A percentile compares a stretch with the other conserved stretches of the same genome.
Evolutionary conservation across 192 early-diverging fungal genomes (phyloP).

Genomic region (Obelidium mucronatum): DNA sequence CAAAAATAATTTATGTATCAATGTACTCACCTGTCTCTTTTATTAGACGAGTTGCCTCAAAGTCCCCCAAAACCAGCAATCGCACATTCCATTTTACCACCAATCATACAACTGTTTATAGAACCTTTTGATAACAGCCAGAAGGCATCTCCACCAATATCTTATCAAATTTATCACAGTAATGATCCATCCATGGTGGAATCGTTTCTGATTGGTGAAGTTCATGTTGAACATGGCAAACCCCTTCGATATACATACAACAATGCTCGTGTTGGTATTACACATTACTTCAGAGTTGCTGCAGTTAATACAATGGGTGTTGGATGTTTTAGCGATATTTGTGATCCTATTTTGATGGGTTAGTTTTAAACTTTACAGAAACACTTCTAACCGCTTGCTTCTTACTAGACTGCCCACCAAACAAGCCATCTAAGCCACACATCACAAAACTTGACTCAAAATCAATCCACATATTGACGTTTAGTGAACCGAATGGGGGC

Average conservation of each 20-base stretch:
- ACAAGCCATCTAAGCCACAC: conserved; percentile 34
- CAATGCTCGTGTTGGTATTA: conserved; percentile 34
- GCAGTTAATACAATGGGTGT: conserved; percentile 49
- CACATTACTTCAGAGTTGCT: conserved; percentile 52
- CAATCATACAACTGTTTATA: conserved; percentile 34
- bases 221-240: conserved; percentile 8
- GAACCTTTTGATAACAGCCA: background rate
- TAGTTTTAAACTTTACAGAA: background rate
- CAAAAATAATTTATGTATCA: no score
- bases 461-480: conserved; percentile 30
- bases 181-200: conserved; percentile 38
- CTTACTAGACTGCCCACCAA: conserved; percentile 41
- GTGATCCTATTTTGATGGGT: conserved; percentile 39
- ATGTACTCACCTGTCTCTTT: background rate
- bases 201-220: conserved; percentile 40
- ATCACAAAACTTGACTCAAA: conserved; percentile 36
- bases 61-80: conserved; percentile 24
- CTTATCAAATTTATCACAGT: conserved; percentile 49
- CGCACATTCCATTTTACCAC: conserved; percentile 18
- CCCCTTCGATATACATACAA: conserved; percentile 20
- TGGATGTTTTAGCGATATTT: conserved; percentile 35
- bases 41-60: conserved; percentile 40
- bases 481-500: conserved; percentile 25
- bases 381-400: background rate
- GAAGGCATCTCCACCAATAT: conserved; percentile 26